Evolutionary conservation across 129 eudicot species (phyloP).

Genomic region (Apium graveolens): DNA sequence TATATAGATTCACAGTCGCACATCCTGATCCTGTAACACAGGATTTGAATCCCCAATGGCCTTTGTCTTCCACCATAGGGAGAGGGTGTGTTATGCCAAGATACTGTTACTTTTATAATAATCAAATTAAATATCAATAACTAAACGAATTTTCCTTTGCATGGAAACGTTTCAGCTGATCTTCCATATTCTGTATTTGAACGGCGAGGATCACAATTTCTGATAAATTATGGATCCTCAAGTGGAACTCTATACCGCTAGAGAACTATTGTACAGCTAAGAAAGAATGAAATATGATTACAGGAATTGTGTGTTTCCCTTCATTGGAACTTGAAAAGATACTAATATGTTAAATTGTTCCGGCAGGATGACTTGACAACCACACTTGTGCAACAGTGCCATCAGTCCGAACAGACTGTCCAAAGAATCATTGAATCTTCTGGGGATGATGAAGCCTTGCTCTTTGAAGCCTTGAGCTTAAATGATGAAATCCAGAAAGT

Average conservation of each 20-base stretch:
- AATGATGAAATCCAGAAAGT: constrained; percentile 90
- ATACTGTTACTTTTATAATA: neutral
- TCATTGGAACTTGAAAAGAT: neutral
- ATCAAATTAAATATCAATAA: neutral
- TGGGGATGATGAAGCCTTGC: constrained; percentile 88
- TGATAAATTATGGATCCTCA: neutral
- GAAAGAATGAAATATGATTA: neutral
- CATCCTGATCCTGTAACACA: neutral
- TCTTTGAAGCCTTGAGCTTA: constrained; percentile 89
- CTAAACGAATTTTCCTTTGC: neutral
- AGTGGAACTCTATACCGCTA: neutral
- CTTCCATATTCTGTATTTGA: neutral
- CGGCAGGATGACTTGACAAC: constrained; percentile 83
- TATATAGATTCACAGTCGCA: neutral
- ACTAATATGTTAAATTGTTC: neutral
- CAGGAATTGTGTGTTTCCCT: neutral
- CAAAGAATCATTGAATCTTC: constrained; percentile 74
- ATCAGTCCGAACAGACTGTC: constrained; percentile 57
- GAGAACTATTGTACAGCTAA: neutral
- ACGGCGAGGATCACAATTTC: neutral
- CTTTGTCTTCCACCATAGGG: neutral
- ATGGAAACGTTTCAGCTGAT: neutral
- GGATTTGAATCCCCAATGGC: neutral
- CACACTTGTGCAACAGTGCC: constrained; percentile 75
- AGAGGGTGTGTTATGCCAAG: neutral